Evolutionary conservation across 2,329 filamentous ascomycete species (phyloP).

Genomic region (Fusarium oligoseptatum): DNA sequence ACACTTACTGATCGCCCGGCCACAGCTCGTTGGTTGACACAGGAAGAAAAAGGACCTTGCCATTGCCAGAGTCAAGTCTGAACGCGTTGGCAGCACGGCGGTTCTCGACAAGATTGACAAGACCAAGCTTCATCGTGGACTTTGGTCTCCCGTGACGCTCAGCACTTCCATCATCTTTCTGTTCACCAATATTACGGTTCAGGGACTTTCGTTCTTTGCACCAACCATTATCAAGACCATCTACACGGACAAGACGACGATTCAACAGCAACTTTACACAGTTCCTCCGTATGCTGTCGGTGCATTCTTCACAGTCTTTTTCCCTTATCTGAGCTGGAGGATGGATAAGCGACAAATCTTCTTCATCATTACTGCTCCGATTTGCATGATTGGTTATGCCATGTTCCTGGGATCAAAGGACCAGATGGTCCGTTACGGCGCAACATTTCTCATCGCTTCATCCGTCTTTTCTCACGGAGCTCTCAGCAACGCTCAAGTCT

Average conservation of each 20-base stretch:
- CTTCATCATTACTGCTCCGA: slow-evolving; percentile 69
- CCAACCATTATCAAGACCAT: slow-evolving; percentile 79
- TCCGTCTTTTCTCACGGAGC: slow-evolving; percentile 67
- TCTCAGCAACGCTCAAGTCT: slow-evolving; percentile 59
- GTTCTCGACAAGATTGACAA: slow-evolving; percentile 70
- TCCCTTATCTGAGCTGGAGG: slow-evolving; percentile 73
- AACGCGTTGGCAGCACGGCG: slow-evolving; percentile 65
- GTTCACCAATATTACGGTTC: slow-evolving; percentile 78
- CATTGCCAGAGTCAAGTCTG: slow-evolving; percentile 69
- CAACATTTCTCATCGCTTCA: slow-evolving; percentile 76
- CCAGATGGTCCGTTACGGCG: slow-evolving; percentile 72
- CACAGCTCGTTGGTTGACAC: slow-evolving; percentile 73
- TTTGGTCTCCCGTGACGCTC: slow-evolving; percentile 70
- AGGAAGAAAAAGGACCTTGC: slow-evolving; percentile 73
- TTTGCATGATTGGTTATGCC: slow-evolving; percentile 78
- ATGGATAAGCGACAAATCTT: slow-evolving; percentile 71
- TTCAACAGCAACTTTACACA: slow-evolving; percentile 77
- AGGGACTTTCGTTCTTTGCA: slow-evolving; percentile 78
- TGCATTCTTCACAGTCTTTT: slow-evolving; percentile 73
- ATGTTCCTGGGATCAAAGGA: slow-evolving; percentile 74
- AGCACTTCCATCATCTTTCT: slow-evolving; percentile 70
- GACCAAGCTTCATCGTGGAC: slow-evolving; percentile 70
- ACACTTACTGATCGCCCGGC: slow-evolving; percentile 76
- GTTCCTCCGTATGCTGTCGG: slow-evolving; percentile 79
- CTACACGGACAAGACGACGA: slow-evolving; percentile 67